Conservation (phyloP, 148 eudicot species). For the Silene conica region DNA sequence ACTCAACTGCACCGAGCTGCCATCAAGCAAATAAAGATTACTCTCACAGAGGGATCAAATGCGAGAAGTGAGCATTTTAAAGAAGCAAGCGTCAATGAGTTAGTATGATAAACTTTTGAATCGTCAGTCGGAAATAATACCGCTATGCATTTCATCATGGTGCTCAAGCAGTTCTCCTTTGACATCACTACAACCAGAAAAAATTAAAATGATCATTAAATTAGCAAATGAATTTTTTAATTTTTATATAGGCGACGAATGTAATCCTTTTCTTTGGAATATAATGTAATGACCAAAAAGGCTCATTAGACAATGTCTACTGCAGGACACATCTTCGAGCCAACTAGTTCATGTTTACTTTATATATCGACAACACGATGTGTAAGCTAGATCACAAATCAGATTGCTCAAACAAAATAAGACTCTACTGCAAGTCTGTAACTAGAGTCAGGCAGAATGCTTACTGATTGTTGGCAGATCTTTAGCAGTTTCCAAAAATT, state of each 20-base stretch:
- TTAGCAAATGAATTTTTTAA: neutral
- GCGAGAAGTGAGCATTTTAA: neutral
- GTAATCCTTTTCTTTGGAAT: no score
- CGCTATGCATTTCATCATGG: conserved; percentile 88
- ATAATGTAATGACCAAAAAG: no score
- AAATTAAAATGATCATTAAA: conserved; percentile 6
- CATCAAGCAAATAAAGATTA: neutral
- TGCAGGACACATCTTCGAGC: no score
- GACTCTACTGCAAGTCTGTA: neutral
- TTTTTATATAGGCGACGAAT: neutral
- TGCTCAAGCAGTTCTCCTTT: conserved; percentile 51
- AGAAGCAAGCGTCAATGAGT: neutral
- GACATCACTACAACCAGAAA: conserved; percentile 54
- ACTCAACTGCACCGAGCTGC: conserved; percentile 91
- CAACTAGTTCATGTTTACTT: no score
- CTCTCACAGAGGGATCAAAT: conserved; percentile 1
- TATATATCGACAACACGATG: no score
- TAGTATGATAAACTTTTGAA: neutral
- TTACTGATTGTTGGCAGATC: conserved; percentile 83
- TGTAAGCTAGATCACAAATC: no score
- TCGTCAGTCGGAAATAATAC: conserved; percentile 30
- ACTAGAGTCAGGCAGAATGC: conserved; percentile 10
- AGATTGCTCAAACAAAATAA: no score
- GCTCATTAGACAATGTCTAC: no score
- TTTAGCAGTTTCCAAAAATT: conserved; percentile 56